Evolutionary conservation across 108 stramenopile species (phyloP), one percentile per base, ranked within the genome.

Genomic region (Cylindrotheca fusiformis): DNA sequence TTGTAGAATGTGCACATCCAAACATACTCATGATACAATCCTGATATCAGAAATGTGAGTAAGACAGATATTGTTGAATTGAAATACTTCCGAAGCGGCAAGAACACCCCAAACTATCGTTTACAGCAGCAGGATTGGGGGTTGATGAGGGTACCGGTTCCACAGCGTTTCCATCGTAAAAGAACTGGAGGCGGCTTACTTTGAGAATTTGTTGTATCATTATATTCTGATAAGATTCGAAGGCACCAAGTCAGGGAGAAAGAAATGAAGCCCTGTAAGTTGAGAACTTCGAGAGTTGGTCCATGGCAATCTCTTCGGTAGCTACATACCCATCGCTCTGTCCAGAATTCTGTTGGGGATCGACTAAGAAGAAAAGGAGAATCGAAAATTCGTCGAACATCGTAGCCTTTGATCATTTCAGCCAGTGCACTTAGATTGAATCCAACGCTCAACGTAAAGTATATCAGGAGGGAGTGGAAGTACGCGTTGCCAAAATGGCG

Each of bases 11-110:
- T 44, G 20, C 63, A 36, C 17, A 49, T 22, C 59, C 72, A 76
- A 21, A 63, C 63, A 48, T 77, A 80, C 31, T 84, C 83, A 44
- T 84, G 83, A 28, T 79, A 60, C 32, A 84, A 20, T 31, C 83
- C 83, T 8, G 80, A 81, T 6, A 52, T 63, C 18, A 81, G n/a
- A 63, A 81, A 81, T 21, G 80, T 65, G 0, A 55, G n/a, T 17
- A 73, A 54, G 48, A 78, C 59, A 10, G 80, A 69, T 14, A 70
- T 32, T 23, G 32, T 64, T 14, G 71, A 27, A 46, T 31, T 54
- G 12, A 41, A 62, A 26, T 36, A 54, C 28, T 75, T 65, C 53
- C 51, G 30, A 17, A 70, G 24, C 20, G 83, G 83, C 50, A 63
- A 51, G 50, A 77, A 84, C 23, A 71, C 68, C 26, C 76, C 79